Evolutionary conservation across 352 stramenopile genomes (phyloP).

Genomic region (Hyphochytrium catenoides): DNA sequence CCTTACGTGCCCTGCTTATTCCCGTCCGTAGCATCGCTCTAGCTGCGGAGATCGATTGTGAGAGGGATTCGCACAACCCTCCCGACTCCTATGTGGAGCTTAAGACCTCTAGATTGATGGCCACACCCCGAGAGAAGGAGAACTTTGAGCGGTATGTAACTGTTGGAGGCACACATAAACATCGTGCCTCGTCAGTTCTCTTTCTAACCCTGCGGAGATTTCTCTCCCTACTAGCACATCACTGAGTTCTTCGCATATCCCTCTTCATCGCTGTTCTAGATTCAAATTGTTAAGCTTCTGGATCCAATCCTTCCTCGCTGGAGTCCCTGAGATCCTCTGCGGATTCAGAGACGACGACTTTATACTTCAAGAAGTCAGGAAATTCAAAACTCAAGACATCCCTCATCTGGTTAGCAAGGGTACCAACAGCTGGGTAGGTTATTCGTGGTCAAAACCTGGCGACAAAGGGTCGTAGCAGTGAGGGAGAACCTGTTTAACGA

Average conservation of each 20-base stretch:
- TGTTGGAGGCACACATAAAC: too few species aligned
- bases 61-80: slow-evolving; percentile 31
- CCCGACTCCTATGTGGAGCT: slow-evolving; percentile 25
- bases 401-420: slow-evolving; percentile 30
- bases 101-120: slow-evolving; percentile 31
- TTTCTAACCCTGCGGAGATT: too few species aligned
- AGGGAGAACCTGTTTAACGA: too few species aligned
- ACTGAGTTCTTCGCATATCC: too few species aligned
- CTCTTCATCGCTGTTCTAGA: too few species aligned
- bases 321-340: slow-evolving; percentile 33
- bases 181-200: too few species aligned
- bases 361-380: slow-evolving; percentile 28
- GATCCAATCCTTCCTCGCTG: slow-evolving; percentile 53
- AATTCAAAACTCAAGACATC: slow-evolving; percentile 27
- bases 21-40: too few species aligned
- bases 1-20: too few species aligned
- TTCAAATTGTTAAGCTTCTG: slow-evolving; percentile 53
- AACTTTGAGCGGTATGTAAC: slow-evolving; percentile 45
- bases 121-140: slow-evolving; percentile 29
- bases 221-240: too few species aligned
- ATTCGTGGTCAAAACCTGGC: neutral
- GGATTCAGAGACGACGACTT: slow-evolving; percentile 38
- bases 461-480: too few species aligned
- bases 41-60: slow-evolving; percentile 17
- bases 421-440: slow-evolving; percentile 40